Evolutionary conservation across 495 filamentous ascomycete genomes (phyloP).

Genomic region (Hypomontagnella submonticulosa): DNA sequence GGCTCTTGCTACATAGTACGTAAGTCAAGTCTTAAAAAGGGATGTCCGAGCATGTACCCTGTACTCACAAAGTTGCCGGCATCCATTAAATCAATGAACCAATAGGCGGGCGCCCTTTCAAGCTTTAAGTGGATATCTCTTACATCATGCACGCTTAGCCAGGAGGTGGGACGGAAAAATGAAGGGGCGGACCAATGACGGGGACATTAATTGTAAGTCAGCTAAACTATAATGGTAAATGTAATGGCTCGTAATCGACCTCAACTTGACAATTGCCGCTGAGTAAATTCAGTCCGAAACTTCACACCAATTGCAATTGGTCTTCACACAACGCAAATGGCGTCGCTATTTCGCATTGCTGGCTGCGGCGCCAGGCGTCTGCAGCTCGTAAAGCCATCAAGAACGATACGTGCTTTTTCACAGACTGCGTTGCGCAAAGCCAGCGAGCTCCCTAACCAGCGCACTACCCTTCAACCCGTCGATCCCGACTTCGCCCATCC

Average conservation of each 20-base stretch:
- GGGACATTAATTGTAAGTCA: constrained; percentile 45
- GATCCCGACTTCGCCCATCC: constrained; percentile 70
- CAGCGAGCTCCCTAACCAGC: constrained; percentile 62
- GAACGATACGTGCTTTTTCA: constrained; percentile 69
- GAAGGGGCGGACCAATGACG: constrained; percentile 48
- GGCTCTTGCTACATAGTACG: too few relatives aligned
- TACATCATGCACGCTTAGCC: too few relatives aligned
- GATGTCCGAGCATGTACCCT: too few relatives aligned
- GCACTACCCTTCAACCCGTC: constrained; percentile 74
- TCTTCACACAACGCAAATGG: constrained; percentile 52
- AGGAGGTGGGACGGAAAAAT: constrained; percentile 38
- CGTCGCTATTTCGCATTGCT: constrained; percentile 64
- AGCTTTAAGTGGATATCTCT: too few relatives aligned
- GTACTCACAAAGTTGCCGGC: too few relatives aligned
- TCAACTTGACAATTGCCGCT: constrained; percentile 29
- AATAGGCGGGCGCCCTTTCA: too few relatives aligned
- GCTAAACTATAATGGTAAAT: not conserved
- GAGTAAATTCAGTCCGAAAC: constrained; percentile 25
- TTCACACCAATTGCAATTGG: constrained; percentile 40
- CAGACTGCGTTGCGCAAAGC: constrained; percentile 71
- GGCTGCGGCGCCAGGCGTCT: constrained; percentile 66
- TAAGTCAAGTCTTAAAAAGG: too few relatives aligned
- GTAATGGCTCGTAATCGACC: constrained; percentile 13
- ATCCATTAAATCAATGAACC: too few relatives aligned
- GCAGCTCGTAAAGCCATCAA: constrained; percentile 50